Evolutionary conservation across 495 filamentous ascomycete species (phyloP), one percentile per base, ranked within the genome.

Genomic region (Hamigera avellanea): DNA sequence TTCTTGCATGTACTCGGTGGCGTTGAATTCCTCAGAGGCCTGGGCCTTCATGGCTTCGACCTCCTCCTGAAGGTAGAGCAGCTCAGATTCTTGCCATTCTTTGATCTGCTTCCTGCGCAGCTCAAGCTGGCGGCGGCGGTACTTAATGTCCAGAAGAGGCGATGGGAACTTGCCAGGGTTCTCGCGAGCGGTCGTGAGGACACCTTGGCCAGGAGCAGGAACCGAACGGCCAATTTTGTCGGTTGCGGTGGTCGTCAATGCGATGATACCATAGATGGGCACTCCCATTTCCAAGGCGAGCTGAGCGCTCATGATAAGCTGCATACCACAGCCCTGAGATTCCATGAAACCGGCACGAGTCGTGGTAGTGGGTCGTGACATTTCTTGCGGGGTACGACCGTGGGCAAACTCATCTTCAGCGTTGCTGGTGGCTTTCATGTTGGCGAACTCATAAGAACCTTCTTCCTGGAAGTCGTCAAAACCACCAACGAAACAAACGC

Each of bases 391-490:
- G 23, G 91, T 95, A 44, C 91, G 83, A 23, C 91, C 91, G 48
- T 95, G 89, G 6, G 83, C 86, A 49, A 96, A 83, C 52, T 96
- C 91, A 42, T 95, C 86, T 36, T 94, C 80, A 16, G 88, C 86
- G 48, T 95, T 99, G 70, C 84, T 93, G 29, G 91, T 99, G 21
- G 91, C 91, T 62, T 93, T 93, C 91, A 99, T 99, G 66, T 99
- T 99, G 70, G 91, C 91, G 54, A 99, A 99, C 60, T 99, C 91
- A 47, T 95, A 96, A 3, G 91, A 95, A 35, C 93, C 91, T 65
- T 99, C 91, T 63, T 99, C 91, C 46, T 93, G 86, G 72, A 99
- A 96, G 62, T 99, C 91, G 66, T 99, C 91, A 54, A 95, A 95
- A 35, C 91, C 91, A 73, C 91, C 91, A 36, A 99, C 93, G 39